These are phyloP conservation scores for Rhizophagus clarus DNA, from an alignment of 192 early-diverging fungal species.

Conservation along the genomic window DNA sequence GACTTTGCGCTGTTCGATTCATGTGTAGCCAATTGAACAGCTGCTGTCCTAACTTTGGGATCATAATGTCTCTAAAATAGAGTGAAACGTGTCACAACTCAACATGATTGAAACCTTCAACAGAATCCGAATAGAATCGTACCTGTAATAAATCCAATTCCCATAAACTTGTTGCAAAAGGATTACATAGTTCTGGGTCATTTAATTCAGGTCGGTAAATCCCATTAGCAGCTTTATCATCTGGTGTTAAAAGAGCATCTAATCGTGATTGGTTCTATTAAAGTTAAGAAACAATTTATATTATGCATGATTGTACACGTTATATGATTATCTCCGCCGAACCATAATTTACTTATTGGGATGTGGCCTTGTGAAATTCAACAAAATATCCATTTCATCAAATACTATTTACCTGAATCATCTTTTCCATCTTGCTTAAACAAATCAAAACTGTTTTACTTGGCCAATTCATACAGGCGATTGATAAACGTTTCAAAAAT, in stretches of 20 bases:
- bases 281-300: not conserved
- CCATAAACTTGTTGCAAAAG: constrained; percentile 89
- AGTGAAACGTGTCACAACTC: not conserved
- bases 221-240: constrained; percentile 67
- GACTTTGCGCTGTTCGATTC: not conserved
- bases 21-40: constrained; percentile 38
- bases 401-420: constrained; percentile 55
- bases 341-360: not conserved
- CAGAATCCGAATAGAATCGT: constrained; percentile 34
- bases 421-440: constrained; percentile 61
- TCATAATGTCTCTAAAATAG: constrained; percentile 55
- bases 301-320: too few relatives aligned
- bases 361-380: not conserved
- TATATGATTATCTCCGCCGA: too few relatives aligned
- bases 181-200: constrained; percentile 95
- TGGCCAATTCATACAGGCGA: constrained; percentile 74
- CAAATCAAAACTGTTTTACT: constrained; percentile 71
- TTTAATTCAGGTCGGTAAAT: constrained; percentile 78
- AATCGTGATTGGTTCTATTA: constrained; percentile 52
- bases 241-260: constrained; percentile 55
- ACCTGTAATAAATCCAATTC: constrained; percentile 82
- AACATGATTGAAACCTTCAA: not conserved
- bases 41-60: constrained; percentile 53
- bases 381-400: not conserved
- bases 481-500: constrained; percentile 83